Evolutionary conservation across 768 basidiomycete species (phyloP).

Genomic region (Myochromella boudieri): DNA sequence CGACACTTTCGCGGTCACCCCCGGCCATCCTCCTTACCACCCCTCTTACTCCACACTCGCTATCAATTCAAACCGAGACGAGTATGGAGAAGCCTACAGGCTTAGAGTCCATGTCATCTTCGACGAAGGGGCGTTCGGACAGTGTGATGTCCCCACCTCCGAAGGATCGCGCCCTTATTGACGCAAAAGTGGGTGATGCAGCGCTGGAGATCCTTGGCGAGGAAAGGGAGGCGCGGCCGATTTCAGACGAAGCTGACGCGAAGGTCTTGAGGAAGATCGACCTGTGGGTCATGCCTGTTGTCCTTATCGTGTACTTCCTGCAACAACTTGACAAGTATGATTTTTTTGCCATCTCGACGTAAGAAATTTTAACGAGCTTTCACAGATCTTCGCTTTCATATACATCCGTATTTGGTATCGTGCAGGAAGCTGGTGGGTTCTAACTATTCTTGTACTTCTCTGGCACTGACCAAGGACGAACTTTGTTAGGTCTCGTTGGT

Average conservation of each 20-base stretch:
- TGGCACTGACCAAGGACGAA: not conserved
- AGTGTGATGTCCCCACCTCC: not conserved
- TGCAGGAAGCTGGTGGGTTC: conserved; percentile 30
- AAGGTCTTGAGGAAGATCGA: conserved; percentile 38
- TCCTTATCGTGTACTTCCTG: conserved; percentile 40
- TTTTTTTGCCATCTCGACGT: not conserved
- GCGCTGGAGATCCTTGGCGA: conserved; percentile 30
- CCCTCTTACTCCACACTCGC: too few relatives aligned
- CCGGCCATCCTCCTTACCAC: too few relatives aligned
- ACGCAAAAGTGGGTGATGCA: conserved; percentile 26
- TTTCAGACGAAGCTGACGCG: conserved; percentile 31
- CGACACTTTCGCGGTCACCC: too few relatives aligned
- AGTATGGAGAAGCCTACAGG: too few relatives aligned
- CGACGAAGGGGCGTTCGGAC: conserved; percentile 4
- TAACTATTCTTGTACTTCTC: not conserved
- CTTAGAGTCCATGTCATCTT: not conserved
- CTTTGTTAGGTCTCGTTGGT: conserved; percentile 29
- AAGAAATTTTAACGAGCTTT: not conserved
- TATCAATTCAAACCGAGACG: too few relatives aligned
- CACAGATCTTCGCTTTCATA: conserved; percentile 44
- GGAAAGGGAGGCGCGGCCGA: conserved; percentile 18
- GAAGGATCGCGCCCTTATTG: not conserved
- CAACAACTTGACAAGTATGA: conserved; percentile 44
- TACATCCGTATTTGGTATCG: conserved; percentile 44
- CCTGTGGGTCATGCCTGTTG: conserved; percentile 36